Conservation (phyloP, 495 filamentous ascomycete species). For the Paragyromitra xinjiangensis region DNA sequence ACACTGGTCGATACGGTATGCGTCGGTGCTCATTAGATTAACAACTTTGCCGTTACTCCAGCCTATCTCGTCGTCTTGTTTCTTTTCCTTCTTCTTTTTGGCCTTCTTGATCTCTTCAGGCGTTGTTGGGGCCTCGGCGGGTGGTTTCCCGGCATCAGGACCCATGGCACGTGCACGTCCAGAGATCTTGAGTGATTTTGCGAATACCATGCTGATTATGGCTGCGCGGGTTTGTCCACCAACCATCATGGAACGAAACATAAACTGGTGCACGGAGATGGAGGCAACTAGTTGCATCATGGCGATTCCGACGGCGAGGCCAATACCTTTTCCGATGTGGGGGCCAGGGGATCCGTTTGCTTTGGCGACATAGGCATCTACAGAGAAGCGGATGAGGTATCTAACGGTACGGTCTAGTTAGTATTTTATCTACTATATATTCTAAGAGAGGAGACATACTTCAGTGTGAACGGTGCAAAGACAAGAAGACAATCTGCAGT, state of each 20-base stretch:
- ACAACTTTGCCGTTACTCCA: conserved; percentile 92
- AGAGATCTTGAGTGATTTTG: conserved; percentile 84
- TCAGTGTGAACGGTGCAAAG: conserved; percentile 65
- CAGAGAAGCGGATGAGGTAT: conserved; percentile 81
- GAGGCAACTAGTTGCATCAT: conserved; percentile 78
- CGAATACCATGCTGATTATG: conserved; percentile 77
- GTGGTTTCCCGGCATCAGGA: conserved; percentile 54
- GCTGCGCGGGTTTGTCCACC: conserved; percentile 79
- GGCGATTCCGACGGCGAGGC: conserved; percentile 77
- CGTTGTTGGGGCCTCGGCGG: conserved; percentile 2
- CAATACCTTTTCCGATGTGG: conserved; percentile 72
- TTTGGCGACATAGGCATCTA: conserved; percentile 73
- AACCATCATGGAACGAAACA: conserved; percentile 81
- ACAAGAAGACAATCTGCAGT: conserved; percentile 67
- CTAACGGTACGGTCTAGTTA: conserved; percentile 71
- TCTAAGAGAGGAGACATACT: conserved; percentile 60
- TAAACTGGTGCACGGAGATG: conserved; percentile 78
- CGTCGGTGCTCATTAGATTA: conserved; percentile 92
- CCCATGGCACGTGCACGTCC: conserved; percentile 78
- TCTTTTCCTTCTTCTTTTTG: conserved; percentile 59
- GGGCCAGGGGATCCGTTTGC: conserved; percentile 64
- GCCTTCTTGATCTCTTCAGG: conserved; percentile 57
- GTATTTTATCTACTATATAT: conserved; percentile 56
- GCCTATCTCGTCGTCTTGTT: conserved; percentile 63
- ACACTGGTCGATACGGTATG: conserved; percentile 86